Conservation (phyloP, 768 basidiomycete genomes). For the Auriscalpium vulgare region DNA sequence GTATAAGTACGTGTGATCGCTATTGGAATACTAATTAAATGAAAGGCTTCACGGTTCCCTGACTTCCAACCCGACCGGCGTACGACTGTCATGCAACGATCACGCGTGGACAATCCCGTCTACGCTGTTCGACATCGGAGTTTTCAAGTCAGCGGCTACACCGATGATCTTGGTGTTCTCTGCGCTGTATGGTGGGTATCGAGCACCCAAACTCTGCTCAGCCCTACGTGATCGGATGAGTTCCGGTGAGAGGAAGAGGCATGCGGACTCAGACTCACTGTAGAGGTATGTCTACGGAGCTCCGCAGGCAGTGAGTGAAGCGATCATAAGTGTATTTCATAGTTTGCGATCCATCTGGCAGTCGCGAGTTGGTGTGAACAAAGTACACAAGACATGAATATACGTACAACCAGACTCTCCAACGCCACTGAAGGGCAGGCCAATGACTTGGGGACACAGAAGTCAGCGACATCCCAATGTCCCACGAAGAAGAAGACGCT, state of each 20-base stretch:
- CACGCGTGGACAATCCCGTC: no score
- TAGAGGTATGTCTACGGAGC: slow-evolving; percentile 46
- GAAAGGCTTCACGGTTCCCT: no score
- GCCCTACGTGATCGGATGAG: slow-evolving; percentile 28
- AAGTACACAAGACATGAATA: not conserved
- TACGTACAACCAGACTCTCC: slow-evolving; percentile 25
- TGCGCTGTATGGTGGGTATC: slow-evolving; percentile 50
- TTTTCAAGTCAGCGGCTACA: no score
- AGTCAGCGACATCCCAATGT: slow-evolving; percentile 30
- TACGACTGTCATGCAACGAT: no score
- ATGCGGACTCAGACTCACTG: slow-evolving; percentile 32
- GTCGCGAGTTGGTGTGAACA: slow-evolving; percentile 16
- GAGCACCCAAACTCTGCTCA: slow-evolving; percentile 39
- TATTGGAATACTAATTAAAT: no score
- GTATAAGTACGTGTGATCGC: no score
- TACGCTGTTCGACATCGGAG: no score
- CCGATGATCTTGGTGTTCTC: no score
- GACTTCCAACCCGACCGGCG: no score
- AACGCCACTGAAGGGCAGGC: slow-evolving; percentile 20
- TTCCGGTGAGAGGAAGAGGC: no score
- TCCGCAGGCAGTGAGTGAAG: slow-evolving; percentile 44
- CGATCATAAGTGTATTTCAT: slow-evolving; percentile 25
- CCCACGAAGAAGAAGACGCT: no score
- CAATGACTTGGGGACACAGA: slow-evolving; percentile 1
- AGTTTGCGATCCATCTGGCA: slow-evolving; percentile 14